Base-by-base conservation (phyloP, 257 asterid genomes). In the Solanum dulcamara region DNA sequence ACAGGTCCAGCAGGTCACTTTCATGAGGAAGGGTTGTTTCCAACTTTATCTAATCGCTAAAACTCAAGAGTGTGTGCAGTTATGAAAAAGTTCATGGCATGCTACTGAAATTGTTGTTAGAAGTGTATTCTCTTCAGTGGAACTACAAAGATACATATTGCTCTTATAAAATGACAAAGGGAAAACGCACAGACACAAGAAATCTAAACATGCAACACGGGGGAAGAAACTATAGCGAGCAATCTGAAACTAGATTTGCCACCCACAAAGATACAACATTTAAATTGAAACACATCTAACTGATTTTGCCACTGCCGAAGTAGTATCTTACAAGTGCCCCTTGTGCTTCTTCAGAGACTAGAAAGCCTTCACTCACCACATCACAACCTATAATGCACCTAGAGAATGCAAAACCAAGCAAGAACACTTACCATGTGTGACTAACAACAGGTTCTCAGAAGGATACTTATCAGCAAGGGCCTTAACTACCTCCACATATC, bases 391-490 rank as follows among this genome's bases (percentile, higher is more conserved):
- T 1, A 48, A 74, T 30, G 53, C 12, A 77, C 32, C 35, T 71
- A 35, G 84, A 86, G 59, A 51, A 17, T 32, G 57, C 60, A 44
- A 35, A 80, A 60, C 42, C 10, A 35, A 55, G 83, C n/a, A 82
- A 72, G 32, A 53, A 86, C 44, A 67, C 92, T 89, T 85, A 94
- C 99, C 99, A 77, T 96, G 99, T 60, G 98, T 93, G 44, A 94
- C 97, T 46, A 96, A 85, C 92, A 94, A 91, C 89, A 96, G 88
- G 93, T 94, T 94, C 87, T 96, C 97, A 0, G 93, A 86, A 80
- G 97, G 98, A 84, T 93, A 93, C 90, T 91, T 93, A 90, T 96
- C 92, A 26, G 97, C 97, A 85, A 94, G 97, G 57, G 87, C 89
- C 88, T 92, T 93, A 85, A 93, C 89, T 81, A 96, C 92, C 75